phyloP scores from a whole-genome alignment of 2,329 filamentous ascomycete genomes.

The Cadophora sp. region DNA sequence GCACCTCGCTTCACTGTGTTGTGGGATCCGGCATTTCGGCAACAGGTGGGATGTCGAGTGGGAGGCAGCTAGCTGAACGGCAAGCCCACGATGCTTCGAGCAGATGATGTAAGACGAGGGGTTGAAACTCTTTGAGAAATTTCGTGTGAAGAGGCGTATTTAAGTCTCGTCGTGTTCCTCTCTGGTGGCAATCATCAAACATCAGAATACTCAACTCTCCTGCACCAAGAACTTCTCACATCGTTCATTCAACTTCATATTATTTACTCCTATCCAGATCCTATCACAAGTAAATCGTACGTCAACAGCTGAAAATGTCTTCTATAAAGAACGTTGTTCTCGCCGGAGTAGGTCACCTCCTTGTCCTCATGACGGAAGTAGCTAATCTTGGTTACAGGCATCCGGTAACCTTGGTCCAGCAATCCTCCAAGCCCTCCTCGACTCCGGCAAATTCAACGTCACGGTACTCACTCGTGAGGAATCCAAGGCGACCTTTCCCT shows the following conservation, averaged over 20 bases:
- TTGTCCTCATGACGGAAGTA: neutral
- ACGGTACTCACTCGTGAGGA: conserved; percentile 56
- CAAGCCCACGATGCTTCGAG: neutral
- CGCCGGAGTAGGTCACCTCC: conserved; percentile 33
- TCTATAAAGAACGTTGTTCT: conserved; percentile 39
- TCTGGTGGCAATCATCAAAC: neutral
- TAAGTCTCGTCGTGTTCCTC: neutral
- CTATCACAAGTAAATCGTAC: neutral
- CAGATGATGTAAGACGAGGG: neutral
- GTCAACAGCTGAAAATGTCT: conserved; percentile 28
- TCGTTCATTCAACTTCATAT: neutral
- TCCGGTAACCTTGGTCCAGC: conserved; percentile 37
- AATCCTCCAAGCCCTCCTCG: conserved; percentile 35
- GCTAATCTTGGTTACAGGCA: conserved; percentile 28
- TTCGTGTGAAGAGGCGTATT: neutral
- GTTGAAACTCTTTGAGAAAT: neutral
- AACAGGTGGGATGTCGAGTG: neutral
- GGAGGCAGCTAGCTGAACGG: neutral
- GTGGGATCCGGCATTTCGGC: conserved; percentile 1
- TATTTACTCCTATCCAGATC: neutral
- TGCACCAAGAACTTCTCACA: neutral
- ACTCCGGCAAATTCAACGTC: conserved; percentile 49
- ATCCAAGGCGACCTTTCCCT: conserved; percentile 36
- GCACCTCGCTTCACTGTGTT: neutral
- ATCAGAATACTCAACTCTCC: neutral